Base-by-base conservation (phyloP, 805 yeast genomes). In the Wickerhamiella azymoides region DNA sequence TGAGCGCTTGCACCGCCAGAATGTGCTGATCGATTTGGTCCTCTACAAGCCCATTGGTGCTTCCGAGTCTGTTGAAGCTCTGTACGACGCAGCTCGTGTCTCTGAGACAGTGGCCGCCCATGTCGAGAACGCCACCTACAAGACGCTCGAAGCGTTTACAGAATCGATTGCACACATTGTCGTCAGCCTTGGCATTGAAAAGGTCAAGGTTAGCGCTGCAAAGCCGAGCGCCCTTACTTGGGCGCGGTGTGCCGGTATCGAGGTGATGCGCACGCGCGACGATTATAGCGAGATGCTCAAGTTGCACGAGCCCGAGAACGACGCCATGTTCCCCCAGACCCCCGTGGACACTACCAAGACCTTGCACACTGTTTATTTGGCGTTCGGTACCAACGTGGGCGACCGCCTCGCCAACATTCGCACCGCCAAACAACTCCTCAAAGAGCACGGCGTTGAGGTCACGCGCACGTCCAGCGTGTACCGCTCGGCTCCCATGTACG, bases 111-210 rank as follows among this genome's bases (percentile, higher is more conserved):
- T 82, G 3, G 67, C 72, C 0, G 55, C 57, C 0, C 83, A 78
- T 54, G 82, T 85, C n/a, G 94, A 83, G 56, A 59, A 57, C n/a
- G 73, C 94, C 1, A 76, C 77, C 51, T 92, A 84, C 66, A 80
- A 84, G 56, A 92, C 99, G 0, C 93, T 92, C 1, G 99, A 92
- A 59, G 96, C 96, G 0, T 69, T 92, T 40, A 94, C 84, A 2
- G 73, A 77, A 49, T 73, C 77, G 10, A 80, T 84, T 24, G 79
- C 84, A 2, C 78, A 77, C 51, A 58, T 75, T 40, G 65, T 79
- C 2, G 65, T 74, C 32, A 67, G 69, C 48, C 52, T 53, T 2
- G 64, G 66, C 19, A 67, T 76, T 5, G 54, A 59, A 4, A 55
- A 62, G 18, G 73, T 73, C 1, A 58, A 60, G 1, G 92, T 83